Base-by-base conservation (phyloP, 345 rosid species). In the Sonneratia alba region DNA sequence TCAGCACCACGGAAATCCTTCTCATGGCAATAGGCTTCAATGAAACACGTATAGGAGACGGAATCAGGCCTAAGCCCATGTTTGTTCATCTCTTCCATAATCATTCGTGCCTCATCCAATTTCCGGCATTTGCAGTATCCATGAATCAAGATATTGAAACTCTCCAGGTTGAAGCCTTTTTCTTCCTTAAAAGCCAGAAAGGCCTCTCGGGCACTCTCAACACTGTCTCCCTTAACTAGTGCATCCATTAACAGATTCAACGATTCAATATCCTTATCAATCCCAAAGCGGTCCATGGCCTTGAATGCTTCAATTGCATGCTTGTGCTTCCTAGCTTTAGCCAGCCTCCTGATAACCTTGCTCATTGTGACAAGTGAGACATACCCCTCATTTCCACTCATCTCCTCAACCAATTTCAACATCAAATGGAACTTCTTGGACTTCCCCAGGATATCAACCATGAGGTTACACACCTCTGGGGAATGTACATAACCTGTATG, bases 61-160 rank as follows among this genome's bases (percentile, higher is more conserved):
- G 80, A 87, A 81, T 84, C 79, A 16, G 89, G 94, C 37, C 70
- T 55, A 75, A 86, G 79, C 69, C 87, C 87, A 5, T 71, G 66
- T 40, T 70, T 78, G 77, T 78, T 78, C 96, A 91, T 87, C 77
- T 84, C 83, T 36, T 84, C 84, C 89, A 88, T 84, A 37, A 72
- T 38, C 69, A 36, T 82, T 78, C 84, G 72, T 16, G 94, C 96
- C 42, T 87, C 85, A 65, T 81, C 86, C 36, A 86, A 73, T 69
- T 69, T 88, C 70, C 93, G 77, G 74, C 85, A 87, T 77, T 86
- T 91, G 82, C 96, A 93, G 74, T 82, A 86, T 36, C 98, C 98
- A 48, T 89, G 89, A 67, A 91, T 81, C 86, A 91, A 77, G 80
- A 89, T 73, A 74, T 91, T 87, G 75, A 83, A 91, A 68, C 78